Conservation (phyloP, 1,284 basidiomycete species). For the Rhodotorula sp. region DNA sequence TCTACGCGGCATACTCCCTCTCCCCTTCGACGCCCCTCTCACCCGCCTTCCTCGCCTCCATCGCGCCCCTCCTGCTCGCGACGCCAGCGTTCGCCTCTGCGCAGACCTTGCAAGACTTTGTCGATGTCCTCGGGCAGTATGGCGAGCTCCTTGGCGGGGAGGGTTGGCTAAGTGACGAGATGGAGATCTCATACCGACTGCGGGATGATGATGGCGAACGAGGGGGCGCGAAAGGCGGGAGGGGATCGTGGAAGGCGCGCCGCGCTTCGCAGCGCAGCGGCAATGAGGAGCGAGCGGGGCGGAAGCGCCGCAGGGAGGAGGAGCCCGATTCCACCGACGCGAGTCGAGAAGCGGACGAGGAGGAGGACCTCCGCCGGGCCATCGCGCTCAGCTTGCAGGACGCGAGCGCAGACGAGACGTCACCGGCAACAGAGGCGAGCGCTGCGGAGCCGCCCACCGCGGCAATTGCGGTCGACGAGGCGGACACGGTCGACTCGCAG, state of each 20-base stretch:
- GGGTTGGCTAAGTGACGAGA: slow-evolving; percentile 5
- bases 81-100: neutral
- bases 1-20: slow-evolving; percentile 27
- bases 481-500: neutral
- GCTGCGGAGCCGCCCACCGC: too few species aligned
- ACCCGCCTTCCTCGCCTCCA: slow-evolving; percentile 29
- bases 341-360: slow-evolving; percentile 3
- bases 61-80: slow-evolving; percentile 21
- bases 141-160: slow-evolving; percentile 5
- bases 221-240: neutral
- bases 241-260: slow-evolving; percentile 1
- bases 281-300: neutral
- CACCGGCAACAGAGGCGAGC: too few species aligned
- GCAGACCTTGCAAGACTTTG: slow-evolving; percentile 14
- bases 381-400: slow-evolving; percentile 28
- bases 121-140: slow-evolving; percentile 8
- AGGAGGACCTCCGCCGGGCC: slow-evolving; percentile 18
- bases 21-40: slow-evolving; percentile 12
- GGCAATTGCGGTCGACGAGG: neutral
- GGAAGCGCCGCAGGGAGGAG: neutral
- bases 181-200: slow-evolving; percentile 34
- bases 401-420: too few species aligned
- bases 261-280: neutral
- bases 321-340: neutral
- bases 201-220: neutral